phyloP scores from a whole-genome alignment of 202 grass and related monocot species.

The Schoenoplectus tabernaemontani region DNA sequence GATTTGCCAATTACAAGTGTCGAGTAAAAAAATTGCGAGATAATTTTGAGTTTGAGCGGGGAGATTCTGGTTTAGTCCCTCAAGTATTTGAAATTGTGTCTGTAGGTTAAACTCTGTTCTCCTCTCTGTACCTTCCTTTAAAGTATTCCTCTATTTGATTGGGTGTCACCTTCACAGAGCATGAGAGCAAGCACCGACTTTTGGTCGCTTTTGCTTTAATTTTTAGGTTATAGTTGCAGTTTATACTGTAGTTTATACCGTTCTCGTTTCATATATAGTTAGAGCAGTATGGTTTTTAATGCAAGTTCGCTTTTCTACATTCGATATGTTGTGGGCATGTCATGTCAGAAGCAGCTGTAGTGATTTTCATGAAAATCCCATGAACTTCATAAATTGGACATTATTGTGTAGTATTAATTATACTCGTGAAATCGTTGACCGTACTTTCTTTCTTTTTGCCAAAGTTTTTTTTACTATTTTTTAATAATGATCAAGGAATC shows the following conservation, averaged over 20 bases:
- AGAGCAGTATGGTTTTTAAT: too few species aligned
- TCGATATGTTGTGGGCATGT: background rate
- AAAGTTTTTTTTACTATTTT: background rate
- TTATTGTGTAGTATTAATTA: too few species aligned
- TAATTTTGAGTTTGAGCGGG: background rate
- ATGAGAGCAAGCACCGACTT: too few species aligned
- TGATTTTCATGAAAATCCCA: background rate
- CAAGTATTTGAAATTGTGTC: background rate
- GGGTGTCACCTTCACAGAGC: too few species aligned
- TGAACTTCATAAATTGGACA: slow-evolving; percentile 2
- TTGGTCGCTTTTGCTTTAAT: too few species aligned
- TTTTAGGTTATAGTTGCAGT: background rate
- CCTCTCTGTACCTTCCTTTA: background rate
- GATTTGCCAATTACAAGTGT: background rate
- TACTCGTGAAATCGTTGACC: background rate
- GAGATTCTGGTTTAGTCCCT: slow-evolving; percentile 6
- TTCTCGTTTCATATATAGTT: too few species aligned
- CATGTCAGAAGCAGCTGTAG: background rate
- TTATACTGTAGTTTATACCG: background rate
- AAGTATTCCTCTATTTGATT: background rate
- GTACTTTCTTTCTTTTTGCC: background rate
- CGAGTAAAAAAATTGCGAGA: background rate
- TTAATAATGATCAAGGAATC: background rate
- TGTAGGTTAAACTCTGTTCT: background rate
- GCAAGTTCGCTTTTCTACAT: background rate